Evolutionary conservation across 805 yeast genomes (phyloP).

Genomic region (Myxozyma lipomycoides): DNA sequence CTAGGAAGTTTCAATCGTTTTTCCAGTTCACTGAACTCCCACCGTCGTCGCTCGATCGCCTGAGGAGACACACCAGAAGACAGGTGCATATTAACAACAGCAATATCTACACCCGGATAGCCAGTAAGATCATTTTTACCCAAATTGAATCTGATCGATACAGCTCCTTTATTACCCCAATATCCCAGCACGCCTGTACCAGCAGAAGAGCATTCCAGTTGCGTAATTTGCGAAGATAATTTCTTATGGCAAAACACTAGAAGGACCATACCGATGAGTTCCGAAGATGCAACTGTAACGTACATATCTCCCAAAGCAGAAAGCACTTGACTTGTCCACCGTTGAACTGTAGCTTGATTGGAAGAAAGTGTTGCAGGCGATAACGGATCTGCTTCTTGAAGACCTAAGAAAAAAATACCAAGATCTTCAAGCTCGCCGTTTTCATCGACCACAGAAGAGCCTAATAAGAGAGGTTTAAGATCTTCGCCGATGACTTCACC

Average conservation of each 20-base stretch:
- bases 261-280: constrained; percentile 52
- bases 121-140: constrained; percentile 38
- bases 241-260: constrained; percentile 42
- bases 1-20: constrained; percentile 33
- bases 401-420: constrained; percentile 42
- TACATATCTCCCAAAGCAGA: constrained; percentile 34
- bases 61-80: constrained; percentile 48
- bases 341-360: constrained; percentile 34
- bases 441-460: constrained; percentile 16
- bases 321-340: constrained; percentile 29
- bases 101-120: constrained; percentile 34
- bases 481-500: constrained; percentile 31
- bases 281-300: constrained; percentile 43
- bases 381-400: constrained; percentile 52
- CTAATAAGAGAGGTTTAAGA: constrained; percentile 25
- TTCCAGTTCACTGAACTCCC: constrained; percentile 45
- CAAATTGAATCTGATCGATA: constrained; percentile 43
- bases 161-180: constrained; percentile 65
- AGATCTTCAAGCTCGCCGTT: constrained; percentile 11
- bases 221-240: constrained; percentile 41
- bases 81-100: constrained; percentile 51
- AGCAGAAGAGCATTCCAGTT: constrained; percentile 42
- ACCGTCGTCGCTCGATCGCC: constrained; percentile 41
- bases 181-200: constrained; percentile 55
- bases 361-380: constrained; percentile 41